Evolutionary conservation across 2,329 filamentous ascomycete genomes (phyloP), one percentile per base, ranked within the genome.

Genomic region (Diaporthe nobilis): DNA sequence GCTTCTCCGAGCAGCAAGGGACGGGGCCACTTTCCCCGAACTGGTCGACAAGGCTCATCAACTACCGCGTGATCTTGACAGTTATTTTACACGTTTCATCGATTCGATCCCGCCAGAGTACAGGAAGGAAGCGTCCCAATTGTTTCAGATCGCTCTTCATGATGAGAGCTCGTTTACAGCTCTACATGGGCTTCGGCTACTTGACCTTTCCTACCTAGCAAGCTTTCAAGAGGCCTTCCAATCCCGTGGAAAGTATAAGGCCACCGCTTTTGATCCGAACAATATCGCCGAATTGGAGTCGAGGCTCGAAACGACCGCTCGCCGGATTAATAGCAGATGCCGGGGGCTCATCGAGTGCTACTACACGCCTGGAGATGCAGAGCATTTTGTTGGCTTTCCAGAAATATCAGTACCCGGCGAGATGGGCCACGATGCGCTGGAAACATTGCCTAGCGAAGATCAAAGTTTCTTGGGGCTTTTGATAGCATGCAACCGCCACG

Each of bases 321-420:
- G 25, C 13, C 42, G 61, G 5, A 47, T 65, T 9, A 65, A 65
- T 10, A 65, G 61, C 61, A 49, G 61, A 17, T 65, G 61, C 4
- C 61, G 39, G 1, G 60, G 60, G 13, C 60, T 65, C 39, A 47
- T 65, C 7, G 60, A 65, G 17, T 65, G 60, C 60, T 47, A 47
- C 15, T 44, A 65, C 15, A 8, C 12, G 20, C 25, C n/a, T 7
- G 39, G 39, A 31, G 39, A 47, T 1, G 5, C 8, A 25, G 39
- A 65, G 6, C 15, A 20, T 4, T 22, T 22, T 17, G 17, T 34
- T 49, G 61, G 42, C 9, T 6, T 28, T 2, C 39, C 60, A 47
- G 22, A 25, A 9, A n/a, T 13, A 13, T n/a, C 37, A 25, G 34
- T 13, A 13, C 20, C 34, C 5, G 39, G 22, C 37, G 34, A 42